Evolutionary conservation across 2,329 filamentous ascomycete species (phyloP), one percentile per base, ranked within the genome.

Genomic region (Bipolaris sorokiniana): DNA sequence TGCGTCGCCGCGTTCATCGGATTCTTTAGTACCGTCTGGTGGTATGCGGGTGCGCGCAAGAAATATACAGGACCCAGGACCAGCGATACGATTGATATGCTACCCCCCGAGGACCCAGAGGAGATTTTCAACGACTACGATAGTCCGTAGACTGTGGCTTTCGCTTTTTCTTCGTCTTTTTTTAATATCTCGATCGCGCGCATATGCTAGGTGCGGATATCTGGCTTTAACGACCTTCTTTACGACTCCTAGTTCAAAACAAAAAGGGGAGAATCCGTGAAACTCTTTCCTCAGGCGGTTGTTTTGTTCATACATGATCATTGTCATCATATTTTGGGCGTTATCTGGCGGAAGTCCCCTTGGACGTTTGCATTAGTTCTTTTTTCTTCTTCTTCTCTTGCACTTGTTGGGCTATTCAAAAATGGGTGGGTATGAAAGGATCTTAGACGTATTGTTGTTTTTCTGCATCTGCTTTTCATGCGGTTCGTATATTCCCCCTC

Each of bases 31-130:
- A 67, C 79, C 15, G 55, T 67, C 2, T 81, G 79, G 79, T 81
- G 78, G 78, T 81, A 76, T 60, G 66, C 74, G 2, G 75, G 73
- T 7, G 77, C 77, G 37, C 66, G 74, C 38, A 75, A 76, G 64
- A 84, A 80, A 63, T 88, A 88, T 66, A 85, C 79, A 4, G 85
- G 85, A 0, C 85, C 85, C 18, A 80, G 82, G 34, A 87, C 85
- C 4, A 83, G 80, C 51, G 83, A 86, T 48, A 78, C 82, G 7
- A 76, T 81, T 56, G 72, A 77, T 36, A 67, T 76, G 55, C 68
- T 80, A 54, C 75, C 78, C 18, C 72, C 74, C 0, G 77, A 79
- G 45, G 77, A 78, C 37, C 74, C 75, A n/a, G 75, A 77, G 36
- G 74, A 73, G 18, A 69, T 76, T 22, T 58, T 76, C 22, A 69